Conservation (phyloP, 2,329 filamentous ascomycete species). For the Fusarium metavorans region DNA sequence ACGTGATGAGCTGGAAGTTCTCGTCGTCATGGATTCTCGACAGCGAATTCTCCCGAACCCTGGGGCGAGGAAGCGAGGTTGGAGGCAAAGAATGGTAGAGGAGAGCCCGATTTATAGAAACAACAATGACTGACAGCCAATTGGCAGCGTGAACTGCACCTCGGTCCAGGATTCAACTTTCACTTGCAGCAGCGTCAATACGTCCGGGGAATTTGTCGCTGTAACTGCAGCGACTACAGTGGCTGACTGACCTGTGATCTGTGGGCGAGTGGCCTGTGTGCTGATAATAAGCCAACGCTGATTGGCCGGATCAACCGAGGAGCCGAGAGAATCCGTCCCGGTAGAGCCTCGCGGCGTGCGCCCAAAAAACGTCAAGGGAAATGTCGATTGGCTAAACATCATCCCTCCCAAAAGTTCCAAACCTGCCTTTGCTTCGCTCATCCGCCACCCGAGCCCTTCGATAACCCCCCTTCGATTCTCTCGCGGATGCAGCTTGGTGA, state of each 20-base stretch:
- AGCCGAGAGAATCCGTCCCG: slow-evolving; percentile 48
- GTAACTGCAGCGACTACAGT: slow-evolving; percentile 33
- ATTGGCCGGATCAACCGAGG: slow-evolving; percentile 53
- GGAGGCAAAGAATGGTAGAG: background rate
- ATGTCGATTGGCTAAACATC: slow-evolving; percentile 41
- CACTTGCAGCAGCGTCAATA: background rate
- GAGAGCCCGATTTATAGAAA: background rate
- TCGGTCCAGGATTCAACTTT: background rate
- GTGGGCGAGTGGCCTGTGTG: slow-evolving; percentile 25
- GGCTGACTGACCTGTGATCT: slow-evolving; percentile 5
- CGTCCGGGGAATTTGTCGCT: slow-evolving; percentile 17
- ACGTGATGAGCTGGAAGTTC: slow-evolving; percentile 37
- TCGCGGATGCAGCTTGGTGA: slow-evolving; percentile 50
- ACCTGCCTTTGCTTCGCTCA: slow-evolving; percentile 32
- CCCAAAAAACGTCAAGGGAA: slow-evolving; percentile 43
- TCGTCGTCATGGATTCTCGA: slow-evolving; percentile 37
- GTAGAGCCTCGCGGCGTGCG: slow-evolving; percentile 41
- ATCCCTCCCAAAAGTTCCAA: slow-evolving; percentile 40
- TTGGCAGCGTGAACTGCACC: slow-evolving; percentile 15
- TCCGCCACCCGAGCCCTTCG: slow-evolving; percentile 41
- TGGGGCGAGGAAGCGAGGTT: slow-evolving; percentile 9
- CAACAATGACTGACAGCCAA: slow-evolving; percentile 9
- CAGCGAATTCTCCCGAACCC: slow-evolving; percentile 35
- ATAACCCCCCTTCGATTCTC: slow-evolving; percentile 39
- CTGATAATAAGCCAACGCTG: slow-evolving; percentile 46